Conservation (phyloP, 208 protist species). For the Naegleria lovaniensis region DNA sequence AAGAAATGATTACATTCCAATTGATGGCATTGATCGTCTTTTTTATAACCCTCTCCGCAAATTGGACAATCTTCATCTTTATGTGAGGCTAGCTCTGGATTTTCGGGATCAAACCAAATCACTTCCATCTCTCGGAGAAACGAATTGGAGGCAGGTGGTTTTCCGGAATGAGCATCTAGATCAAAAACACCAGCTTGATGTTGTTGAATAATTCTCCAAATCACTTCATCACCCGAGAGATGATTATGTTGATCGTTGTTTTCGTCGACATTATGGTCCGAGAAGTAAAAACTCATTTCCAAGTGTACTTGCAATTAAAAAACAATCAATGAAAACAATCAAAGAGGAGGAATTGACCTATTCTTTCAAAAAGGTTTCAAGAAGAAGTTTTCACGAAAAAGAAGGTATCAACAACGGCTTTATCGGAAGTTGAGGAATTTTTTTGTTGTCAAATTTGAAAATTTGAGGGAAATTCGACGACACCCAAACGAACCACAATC, state of each 20-base stretch:
- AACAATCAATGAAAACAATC: no score
- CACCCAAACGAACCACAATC: no score
- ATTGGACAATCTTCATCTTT: neutral
- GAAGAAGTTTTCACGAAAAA: no score
- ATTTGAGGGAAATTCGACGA: no score
- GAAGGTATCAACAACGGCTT: no score
- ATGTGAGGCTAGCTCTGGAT: neutral
- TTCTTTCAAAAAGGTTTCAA: no score
- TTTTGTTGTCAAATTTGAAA: no score
- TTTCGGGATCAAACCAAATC: neutral
- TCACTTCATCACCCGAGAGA: neutral
- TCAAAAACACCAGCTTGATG: neutral
- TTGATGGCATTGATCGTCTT: neutral
- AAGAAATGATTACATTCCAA: slow-evolving; percentile 10
- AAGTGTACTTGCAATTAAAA: no score
- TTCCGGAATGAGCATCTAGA: neutral
- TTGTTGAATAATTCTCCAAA: neutral
- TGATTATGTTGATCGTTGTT: neutral
- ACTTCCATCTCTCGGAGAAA: neutral
- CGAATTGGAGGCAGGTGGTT: neutral
- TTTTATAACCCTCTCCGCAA: neutral
- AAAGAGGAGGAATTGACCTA: no score
- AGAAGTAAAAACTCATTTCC: neutral
- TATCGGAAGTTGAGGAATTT: no score
- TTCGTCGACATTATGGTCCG: neutral